Conservation (phyloP, 1,284 basidiomycete species). For the Malassezia yamatoensis region DNA sequence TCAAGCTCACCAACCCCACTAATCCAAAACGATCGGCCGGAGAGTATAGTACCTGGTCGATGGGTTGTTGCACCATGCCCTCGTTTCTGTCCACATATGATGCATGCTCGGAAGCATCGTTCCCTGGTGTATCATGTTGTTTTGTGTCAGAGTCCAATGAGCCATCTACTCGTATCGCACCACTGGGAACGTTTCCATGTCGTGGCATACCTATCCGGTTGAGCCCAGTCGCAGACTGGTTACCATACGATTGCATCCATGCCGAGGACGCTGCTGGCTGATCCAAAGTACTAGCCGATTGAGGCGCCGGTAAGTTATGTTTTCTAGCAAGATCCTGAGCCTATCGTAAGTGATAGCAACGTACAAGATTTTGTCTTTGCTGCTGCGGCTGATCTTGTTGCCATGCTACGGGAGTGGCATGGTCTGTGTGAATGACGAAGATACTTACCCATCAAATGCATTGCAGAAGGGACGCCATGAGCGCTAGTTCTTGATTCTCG, state of each 20-base stretch:
- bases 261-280: neutral
- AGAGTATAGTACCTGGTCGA: conserved; percentile 83
- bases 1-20: conserved; percentile 74
- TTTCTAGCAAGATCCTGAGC: conserved; percentile 12
- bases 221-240: neutral
- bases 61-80: conserved; percentile 55
- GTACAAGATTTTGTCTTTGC: conserved; percentile 6
- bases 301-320: neutral
- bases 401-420: neutral
- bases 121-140: conserved; percentile 1
- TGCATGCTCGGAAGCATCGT: conserved; percentile 1
- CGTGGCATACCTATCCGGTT: conserved; percentile 7
- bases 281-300: conserved; percentile 4
- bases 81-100: conserved; percentile 16
- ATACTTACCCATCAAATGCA: conserved; percentile 4
- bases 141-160: conserved; percentile 17
- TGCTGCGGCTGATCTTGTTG: conserved; percentile 8
- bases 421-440: neutral
- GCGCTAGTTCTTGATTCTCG: neutral
- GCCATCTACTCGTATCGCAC: conserved; percentile 19
- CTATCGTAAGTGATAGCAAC: neutral
- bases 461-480: neutral
- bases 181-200: neutral
- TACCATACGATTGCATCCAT: conserved; percentile 13
- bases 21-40: conserved; percentile 94